phyloP scores from a whole-genome alignment of 192 early-diverging fungal species.

The Backusella circina region DNA sequence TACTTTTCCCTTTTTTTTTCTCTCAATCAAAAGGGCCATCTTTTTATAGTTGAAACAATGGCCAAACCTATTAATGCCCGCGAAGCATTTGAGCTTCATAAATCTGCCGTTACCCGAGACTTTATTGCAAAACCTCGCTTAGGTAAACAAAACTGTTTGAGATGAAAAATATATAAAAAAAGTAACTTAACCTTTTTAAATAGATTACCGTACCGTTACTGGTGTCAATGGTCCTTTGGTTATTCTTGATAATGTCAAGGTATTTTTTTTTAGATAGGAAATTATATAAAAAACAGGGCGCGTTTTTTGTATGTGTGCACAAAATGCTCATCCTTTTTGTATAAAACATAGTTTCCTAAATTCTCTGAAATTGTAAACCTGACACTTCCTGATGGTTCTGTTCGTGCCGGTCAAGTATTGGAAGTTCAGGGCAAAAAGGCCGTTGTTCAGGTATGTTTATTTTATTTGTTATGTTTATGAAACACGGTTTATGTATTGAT shows the following conservation, averaged over 20 bases:
- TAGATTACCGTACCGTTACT: constrained; percentile 98
- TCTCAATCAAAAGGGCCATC: neutral
- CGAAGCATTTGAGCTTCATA: constrained; percentile 79
- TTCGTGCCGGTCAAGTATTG: constrained; percentile 94
- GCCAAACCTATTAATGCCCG: constrained; percentile 23
- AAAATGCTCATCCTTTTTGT: neutral
- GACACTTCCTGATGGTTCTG: constrained; percentile 94
- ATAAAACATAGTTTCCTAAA: constrained; percentile 84
- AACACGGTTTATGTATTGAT: neutral
- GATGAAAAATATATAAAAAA: neutral
- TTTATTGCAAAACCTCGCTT: constrained; percentile 82
- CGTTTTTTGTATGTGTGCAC: neutral
- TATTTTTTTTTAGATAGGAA: constrained; percentile 21
- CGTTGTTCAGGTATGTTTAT: constrained; percentile 80
- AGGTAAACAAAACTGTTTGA: constrained; percentile 48
- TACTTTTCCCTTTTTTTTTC: neutral
- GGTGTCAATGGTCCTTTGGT: constrained; percentile 98
- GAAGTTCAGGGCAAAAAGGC: constrained; percentile 96
- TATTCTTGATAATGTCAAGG: constrained; percentile 98
- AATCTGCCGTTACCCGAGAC: constrained; percentile 85
- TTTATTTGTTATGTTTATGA: neutral
- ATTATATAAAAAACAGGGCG: neutral
- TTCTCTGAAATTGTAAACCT: constrained; percentile 97
- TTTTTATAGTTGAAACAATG: constrained; percentile 1
- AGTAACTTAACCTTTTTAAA: neutral